Conservation (phyloP, 164 flowering plant genomes). For the Protea cynaroides region DNA sequence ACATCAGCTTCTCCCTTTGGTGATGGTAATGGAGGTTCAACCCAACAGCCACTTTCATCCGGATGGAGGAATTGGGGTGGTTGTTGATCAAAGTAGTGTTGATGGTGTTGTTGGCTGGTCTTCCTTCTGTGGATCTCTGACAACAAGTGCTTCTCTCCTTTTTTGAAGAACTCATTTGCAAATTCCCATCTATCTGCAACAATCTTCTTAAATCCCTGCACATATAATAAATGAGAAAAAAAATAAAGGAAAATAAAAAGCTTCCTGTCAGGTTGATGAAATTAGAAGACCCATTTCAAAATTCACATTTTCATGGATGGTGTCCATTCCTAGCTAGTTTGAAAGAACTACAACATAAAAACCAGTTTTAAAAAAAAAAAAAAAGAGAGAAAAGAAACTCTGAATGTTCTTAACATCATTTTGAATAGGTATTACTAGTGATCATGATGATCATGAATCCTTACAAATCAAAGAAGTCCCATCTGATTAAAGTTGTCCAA, state of each 20-base stretch:
- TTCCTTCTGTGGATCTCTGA: slow-evolving; percentile 53
- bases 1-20: slow-evolving; percentile 16
- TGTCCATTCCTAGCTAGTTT: not conserved
- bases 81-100: slow-evolving; percentile 10
- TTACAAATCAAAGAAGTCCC: not conserved
- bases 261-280: slow-evolving; percentile 7
- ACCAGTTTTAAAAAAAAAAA: too few species aligned
- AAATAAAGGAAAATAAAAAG: not conserved
- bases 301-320: not conserved
- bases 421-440: not conserved
- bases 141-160: slow-evolving; percentile 44
- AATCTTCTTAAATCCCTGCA: slow-evolving; percentile 53
- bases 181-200: slow-evolving; percentile 64
- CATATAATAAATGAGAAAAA: not conserved
- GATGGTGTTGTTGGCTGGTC: slow-evolving; percentile 26
- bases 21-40: slow-evolving; percentile 18
- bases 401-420: not conserved
- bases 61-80: slow-evolving; percentile 13
- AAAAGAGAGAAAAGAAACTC: not conserved
- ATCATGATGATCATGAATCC: too few species aligned
- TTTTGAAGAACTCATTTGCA: slow-evolving; percentile 48
- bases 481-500: not conserved
- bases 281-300: slow-evolving; percentile 3
- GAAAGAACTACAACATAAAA: slow-evolving; percentile 9
- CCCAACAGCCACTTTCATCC: slow-evolving; percentile 20